Base-by-base conservation (phyloP, 2,329 filamentous ascomycete genomes). In the Xylogone sp. region DNA sequence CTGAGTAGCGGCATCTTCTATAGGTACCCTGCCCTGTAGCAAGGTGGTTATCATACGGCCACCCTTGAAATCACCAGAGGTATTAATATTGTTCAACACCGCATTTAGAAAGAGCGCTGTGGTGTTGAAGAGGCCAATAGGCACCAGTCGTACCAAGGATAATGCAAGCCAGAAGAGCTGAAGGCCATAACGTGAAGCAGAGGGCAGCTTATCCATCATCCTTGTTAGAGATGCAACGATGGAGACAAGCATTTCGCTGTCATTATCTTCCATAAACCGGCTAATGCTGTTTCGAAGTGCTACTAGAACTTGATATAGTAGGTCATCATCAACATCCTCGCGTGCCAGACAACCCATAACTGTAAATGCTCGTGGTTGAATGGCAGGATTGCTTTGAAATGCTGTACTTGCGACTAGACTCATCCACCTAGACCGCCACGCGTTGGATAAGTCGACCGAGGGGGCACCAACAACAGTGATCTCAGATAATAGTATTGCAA, bases 341-440 rank as follows among this genome's bases (percentile, higher is more conserved):
- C 83, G 75, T 21, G 84, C 84, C 9, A 88, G 68, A 58, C 83
- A 87, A 13, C 84, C 84, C 84, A 88, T 87, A 42, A 87, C 84
- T 2, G 83, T 79, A 59, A 88, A 88, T 1, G 84, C 84, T 19
- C 82, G 74, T 5, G 84, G 83, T 57, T 88, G 84, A 51, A 88
- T 84, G 2, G 84, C 83, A 8, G 84, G 84, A 61, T 88, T 88
- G 62, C 84, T 87, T 62, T 88, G 84, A 63, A 88, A 88, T 0
- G 84, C 84, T 9, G 84, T 88, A 62, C 84, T 88, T 16, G 84
- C 83, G 39, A 88, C 83, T 20, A 88, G 71, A 59, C 83, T 86
- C 84, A 88, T 87, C 84, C 84, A 88, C 19, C 84, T 77, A 19
- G 84, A 84, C 21, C 84, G 78, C 84, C 84, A 88, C 16, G 81